Conservation (phyloP, 75 land plant genomes). For the Sequoia sempervirens region DNA sequence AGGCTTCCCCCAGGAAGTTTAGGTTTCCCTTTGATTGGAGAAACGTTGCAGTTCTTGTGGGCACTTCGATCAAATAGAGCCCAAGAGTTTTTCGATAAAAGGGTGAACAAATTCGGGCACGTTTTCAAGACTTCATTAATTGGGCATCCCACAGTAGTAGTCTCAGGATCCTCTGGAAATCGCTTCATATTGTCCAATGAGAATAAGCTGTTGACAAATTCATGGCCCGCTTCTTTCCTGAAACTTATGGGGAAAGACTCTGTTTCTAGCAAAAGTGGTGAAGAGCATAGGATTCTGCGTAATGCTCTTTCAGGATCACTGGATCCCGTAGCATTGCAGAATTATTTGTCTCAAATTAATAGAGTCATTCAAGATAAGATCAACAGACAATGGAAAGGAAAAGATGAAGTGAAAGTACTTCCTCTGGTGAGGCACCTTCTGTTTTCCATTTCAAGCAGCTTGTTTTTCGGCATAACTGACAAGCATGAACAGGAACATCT, state of each 20-base stretch:
- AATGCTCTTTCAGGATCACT: neutral
- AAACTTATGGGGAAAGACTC: neutral
- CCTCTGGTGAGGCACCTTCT: neutral
- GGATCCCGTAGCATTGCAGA: neutral
- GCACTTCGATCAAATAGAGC: neutral
- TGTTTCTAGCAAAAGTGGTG: neutral
- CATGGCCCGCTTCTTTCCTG: neutral
- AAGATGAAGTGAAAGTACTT: neutral
- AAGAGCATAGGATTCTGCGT: neutral
- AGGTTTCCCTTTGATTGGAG: slow-evolving; percentile 1
- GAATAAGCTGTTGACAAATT: slow-evolving; percentile 4
- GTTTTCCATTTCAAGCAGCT: neutral
- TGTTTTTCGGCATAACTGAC: neutral
- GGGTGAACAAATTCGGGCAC: neutral
- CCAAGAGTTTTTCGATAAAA: neutral
- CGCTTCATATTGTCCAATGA: slow-evolving; percentile 2
- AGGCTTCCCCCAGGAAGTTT: neutral
- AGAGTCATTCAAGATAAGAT: neutral
- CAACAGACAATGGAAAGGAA: neutral
- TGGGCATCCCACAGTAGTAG: neutral
- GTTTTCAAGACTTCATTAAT: slow-evolving; percentile 8
- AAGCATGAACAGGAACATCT: neutral
- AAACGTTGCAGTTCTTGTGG: slow-evolving; percentile 1
- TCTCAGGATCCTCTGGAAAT: slow-evolving; percentile 3
- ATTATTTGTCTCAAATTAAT: neutral